Evolutionary conservation across 2,329 filamentous ascomycete genomes (phyloP), one percentile per base, ranked within the genome.

Genomic region (Stemphylium lycopersici): DNA sequence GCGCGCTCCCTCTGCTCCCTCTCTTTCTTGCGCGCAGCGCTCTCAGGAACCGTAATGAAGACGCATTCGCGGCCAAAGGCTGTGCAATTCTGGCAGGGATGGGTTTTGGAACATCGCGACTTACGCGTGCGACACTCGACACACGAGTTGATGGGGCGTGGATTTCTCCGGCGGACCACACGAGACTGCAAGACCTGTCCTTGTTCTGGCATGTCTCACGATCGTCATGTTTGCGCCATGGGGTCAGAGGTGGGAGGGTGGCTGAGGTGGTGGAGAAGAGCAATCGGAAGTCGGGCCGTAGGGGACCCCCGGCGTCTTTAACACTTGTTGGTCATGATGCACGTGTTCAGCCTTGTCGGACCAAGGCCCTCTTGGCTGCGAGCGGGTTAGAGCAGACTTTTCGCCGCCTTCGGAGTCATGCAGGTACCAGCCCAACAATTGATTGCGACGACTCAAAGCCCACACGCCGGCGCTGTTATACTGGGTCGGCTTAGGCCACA

Each of bases 91-190:
- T 75, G 72, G 56, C 72, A 74, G 36, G 72, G 72, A 39, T 74
- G 71, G 33, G 72, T 75, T 56, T 75, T 75, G n/a, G 69, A 72
- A 57, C 72, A 75, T 53, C 72, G 66, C 53, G 68, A 72, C 56
- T 75, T 75, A 31, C 72, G 68, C 34, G 72, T 74, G 51, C 72
- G 70, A 56, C 72, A 75, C 55, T 75, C 72, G 54, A 75, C 69
- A 55, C 72, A 75, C 16, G 69, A 72, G 62, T 75, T 75, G 55
- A 75, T 75, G 36, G 72, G 72, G 32, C 72, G 65, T 63, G 72
- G 72, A 60, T 75, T 75, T 59, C 72, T 65, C 56, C 72, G 60
- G 50, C 72, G 71, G 53, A 74, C 72, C 60, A 74, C 69, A 67
- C 72, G 62, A 57, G 71, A 74, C 65, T 75, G 72, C 61, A 72